phyloP scores from a whole-genome alignment of 129 eudicot species.

The Cynara cardunculus region DNA sequence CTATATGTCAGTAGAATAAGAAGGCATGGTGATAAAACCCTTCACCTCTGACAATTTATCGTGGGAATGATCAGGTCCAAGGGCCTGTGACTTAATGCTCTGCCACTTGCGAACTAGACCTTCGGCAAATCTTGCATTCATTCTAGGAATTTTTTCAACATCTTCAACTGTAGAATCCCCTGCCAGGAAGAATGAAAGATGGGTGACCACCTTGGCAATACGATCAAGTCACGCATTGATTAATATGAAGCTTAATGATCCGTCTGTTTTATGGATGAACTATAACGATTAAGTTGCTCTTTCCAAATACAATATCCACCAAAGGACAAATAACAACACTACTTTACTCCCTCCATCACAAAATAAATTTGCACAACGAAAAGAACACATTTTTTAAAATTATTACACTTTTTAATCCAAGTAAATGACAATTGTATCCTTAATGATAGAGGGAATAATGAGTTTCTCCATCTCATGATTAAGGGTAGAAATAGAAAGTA shows the following conservation, averaged over 20 bases:
- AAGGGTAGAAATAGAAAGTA: no score
- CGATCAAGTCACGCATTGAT: background rate
- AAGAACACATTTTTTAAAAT: background rate
- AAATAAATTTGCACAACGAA: background rate
- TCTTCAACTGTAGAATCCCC: constrained; percentile 49
- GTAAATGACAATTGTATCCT: background rate
- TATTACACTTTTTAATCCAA: background rate
- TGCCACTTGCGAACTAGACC: constrained; percentile 92
- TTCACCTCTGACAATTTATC: constrained; percentile 75
- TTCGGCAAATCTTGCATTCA: constrained; percentile 95
- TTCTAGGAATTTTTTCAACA: constrained; percentile 59
- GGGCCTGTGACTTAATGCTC: constrained; percentile 76
- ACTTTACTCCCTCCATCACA: background rate
- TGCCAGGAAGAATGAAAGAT: constrained; percentile 13
- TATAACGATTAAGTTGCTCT: background rate
- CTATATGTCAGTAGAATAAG: background rate
- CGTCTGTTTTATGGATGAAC: background rate
- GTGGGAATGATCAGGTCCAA: constrained; percentile 76
- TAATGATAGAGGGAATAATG: background rate
- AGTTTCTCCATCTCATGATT: background rate
- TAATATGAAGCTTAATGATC: background rate
- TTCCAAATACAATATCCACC: background rate
- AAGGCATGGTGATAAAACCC: background rate
- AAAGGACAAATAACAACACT: background rate
- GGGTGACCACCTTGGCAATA: background rate